These are phyloP conservation scores for Scheffersomyces segobiensis DNA, from an alignment of 1,139 yeast genomes.

Conservation along the genomic window DNA sequence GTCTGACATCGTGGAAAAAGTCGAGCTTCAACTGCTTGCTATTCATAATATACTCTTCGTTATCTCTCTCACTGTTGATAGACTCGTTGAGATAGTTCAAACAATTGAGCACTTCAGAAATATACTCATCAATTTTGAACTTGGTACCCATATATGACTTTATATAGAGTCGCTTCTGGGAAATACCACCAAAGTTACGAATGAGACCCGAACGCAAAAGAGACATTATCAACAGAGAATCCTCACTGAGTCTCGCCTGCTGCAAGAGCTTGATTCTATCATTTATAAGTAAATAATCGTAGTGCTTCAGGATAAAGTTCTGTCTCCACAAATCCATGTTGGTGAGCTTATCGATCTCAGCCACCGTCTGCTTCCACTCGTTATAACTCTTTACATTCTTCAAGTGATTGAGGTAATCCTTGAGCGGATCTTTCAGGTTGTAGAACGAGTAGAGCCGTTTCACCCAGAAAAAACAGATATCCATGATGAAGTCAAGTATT, in stretches of 20 bases:
- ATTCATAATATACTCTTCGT: slow-evolving; percentile 42
- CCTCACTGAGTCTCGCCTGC: slow-evolving; percentile 62
- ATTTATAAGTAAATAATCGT: slow-evolving; percentile 80
- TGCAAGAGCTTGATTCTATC: slow-evolving; percentile 66
- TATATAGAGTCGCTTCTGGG: slow-evolving; percentile 75
- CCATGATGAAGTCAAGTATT: slow-evolving; percentile 57
- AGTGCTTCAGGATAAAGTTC: slow-evolving; percentile 77
- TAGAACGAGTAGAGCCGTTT: slow-evolving; percentile 39
- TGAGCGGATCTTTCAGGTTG: slow-evolving; percentile 40
- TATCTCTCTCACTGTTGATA: slow-evolving; percentile 26
- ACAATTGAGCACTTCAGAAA: slow-evolving; percentile 72
- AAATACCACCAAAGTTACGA: slow-evolving; percentile 88
- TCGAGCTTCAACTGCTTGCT: slow-evolving; percentile 68
- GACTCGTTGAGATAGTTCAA: slow-evolving; percentile 54
- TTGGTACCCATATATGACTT: slow-evolving; percentile 89
- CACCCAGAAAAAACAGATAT: slow-evolving; percentile 63
- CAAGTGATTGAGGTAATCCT: slow-evolving; percentile 39
- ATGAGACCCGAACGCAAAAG: slow-evolving; percentile 79
- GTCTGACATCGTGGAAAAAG: slow-evolving; percentile 87
- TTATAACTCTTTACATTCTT: slow-evolving; percentile 49
- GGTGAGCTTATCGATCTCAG: slow-evolving; percentile 61
- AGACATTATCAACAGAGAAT: slow-evolving; percentile 61
- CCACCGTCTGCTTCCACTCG: slow-evolving; percentile 63
- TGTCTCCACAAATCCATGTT: slow-evolving; percentile 83
- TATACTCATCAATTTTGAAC: slow-evolving; percentile 80